These are phyloP conservation scores for Lentinula raphanica DNA, from an alignment of 768 basidiomycete species.

Conservation along the genomic window DNA sequence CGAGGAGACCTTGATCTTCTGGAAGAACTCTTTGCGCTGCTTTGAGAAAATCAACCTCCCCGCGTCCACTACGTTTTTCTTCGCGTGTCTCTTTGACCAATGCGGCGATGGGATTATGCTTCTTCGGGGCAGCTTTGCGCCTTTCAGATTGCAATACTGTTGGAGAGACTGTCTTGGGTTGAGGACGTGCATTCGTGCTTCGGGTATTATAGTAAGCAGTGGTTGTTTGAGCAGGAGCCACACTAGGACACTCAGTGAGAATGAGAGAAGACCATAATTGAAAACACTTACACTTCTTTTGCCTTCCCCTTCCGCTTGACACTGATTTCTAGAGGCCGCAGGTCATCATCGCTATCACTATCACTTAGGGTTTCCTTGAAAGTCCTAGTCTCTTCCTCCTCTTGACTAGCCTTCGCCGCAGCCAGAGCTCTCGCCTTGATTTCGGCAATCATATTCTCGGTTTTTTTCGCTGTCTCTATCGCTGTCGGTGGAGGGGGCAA, in stretches of 20 bases:
- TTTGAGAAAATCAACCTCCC: constrained; percentile 31
- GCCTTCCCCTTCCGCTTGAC: constrained; percentile 13
- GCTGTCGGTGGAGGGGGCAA: constrained; percentile 15
- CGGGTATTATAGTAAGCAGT: neutral
- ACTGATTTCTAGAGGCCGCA: neutral
- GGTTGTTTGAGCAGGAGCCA: neutral
- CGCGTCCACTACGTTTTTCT: constrained; percentile 34
- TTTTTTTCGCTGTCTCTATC: constrained; percentile 34
- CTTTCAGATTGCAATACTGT: neutral
- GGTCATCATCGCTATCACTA: constrained; percentile 10
- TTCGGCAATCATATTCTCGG: constrained; percentile 54
- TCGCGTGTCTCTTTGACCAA: constrained; percentile 49
- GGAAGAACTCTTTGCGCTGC: constrained; percentile 39
- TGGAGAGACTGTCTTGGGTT: neutral
- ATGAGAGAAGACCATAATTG: neutral
- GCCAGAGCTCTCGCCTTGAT: constrained; percentile 62
- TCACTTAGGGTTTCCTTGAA: constrained; percentile 6
- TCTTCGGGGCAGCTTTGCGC: constrained; percentile 13
- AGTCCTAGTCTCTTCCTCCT: constrained; percentile 31
- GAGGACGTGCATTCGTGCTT: neutral
- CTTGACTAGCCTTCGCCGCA: constrained; percentile 36
- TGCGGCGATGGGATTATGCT: constrained; percentile 48
- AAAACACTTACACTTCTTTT: constrained; percentile 4
- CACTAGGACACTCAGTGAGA: neutral
- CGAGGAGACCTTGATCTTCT: constrained; percentile 24